Conservation (phyloP, 108 stramenopile species). For the Cylindrotheca fusiformis region DNA sequence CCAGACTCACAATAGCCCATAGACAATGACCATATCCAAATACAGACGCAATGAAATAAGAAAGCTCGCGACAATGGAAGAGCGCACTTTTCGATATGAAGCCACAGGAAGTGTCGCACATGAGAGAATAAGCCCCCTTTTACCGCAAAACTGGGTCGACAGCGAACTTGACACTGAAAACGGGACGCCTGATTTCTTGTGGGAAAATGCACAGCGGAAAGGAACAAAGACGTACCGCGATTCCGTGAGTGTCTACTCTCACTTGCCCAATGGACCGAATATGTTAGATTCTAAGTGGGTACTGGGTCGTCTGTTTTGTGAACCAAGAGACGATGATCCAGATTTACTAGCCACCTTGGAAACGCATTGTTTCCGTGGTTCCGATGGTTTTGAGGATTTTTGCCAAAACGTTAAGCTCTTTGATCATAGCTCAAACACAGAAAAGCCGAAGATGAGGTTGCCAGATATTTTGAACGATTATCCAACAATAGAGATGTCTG, state of each 20-base stretch:
- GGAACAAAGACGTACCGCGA: conserved; percentile 62
- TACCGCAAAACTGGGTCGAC: conserved; percentile 48
- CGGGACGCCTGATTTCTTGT: conserved; percentile 51
- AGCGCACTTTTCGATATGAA: conserved; percentile 17
- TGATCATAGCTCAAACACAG: background rate
- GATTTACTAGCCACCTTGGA: conserved; percentile 40
- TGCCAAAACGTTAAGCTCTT: conserved; percentile 22
- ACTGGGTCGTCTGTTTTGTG: conserved; percentile 55
- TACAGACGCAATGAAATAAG: no score
- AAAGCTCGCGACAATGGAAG: background rate
- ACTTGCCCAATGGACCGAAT: conserved; percentile 71
- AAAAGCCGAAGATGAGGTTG: conserved; percentile 3
- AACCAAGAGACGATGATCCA: conserved; percentile 17
- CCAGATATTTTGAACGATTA: conserved; percentile 33
- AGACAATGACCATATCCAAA: no score
- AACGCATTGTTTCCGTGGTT: conserved; percentile 70
- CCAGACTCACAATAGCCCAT: no score
- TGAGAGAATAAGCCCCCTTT: conserved; percentile 37
- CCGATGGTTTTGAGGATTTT: conserved; percentile 44
- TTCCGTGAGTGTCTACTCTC: conserved; percentile 52
- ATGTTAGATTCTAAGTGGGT: conserved; percentile 83
- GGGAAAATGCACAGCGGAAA: conserved; percentile 80
- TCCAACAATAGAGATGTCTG: background rate
- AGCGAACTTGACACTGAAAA: conserved; percentile 2
- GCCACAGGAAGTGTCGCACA: conserved; percentile 52